Evolutionary conservation across 192 early-diverging fungal genomes (phyloP).

Genomic region (Coemansia sp.): DNA sequence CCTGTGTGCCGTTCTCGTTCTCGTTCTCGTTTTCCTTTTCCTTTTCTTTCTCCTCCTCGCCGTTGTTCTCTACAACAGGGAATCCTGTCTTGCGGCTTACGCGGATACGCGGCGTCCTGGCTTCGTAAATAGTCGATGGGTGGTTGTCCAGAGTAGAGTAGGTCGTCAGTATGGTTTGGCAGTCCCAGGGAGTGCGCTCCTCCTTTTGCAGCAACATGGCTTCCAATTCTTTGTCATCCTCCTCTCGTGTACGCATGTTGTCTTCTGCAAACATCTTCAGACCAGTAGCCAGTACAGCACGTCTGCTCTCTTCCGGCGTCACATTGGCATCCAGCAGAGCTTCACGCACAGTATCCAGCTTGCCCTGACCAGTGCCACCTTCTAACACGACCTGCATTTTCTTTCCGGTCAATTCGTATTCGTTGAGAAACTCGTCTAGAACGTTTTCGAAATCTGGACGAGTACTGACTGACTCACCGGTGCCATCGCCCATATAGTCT

Average conservation of each 20-base stretch:
- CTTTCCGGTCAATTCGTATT: slow-evolving; percentile 71
- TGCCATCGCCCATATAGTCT: slow-evolving; percentile 55
- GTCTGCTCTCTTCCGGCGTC: slow-evolving; percentile 33
- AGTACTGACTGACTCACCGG: slow-evolving; percentile 50
- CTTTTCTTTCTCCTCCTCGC: slow-evolving; percentile 20
- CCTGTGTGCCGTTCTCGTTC: slow-evolving; percentile 3
- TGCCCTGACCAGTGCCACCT: slow-evolving; percentile 57
- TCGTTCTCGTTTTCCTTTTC: slow-evolving; percentile 27
- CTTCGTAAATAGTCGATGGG: slow-evolving; percentile 76
- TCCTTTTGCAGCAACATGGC: slow-evolving; percentile 56
- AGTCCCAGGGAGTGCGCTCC: slow-evolving; percentile 76
- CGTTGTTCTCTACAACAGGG: slow-evolving; percentile 53
- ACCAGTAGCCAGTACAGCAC: slow-evolving; percentile 26
- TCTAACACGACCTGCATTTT: slow-evolving; percentile 65
- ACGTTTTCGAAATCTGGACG: slow-evolving; percentile 72
- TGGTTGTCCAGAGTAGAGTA: slow-evolving; percentile 96
- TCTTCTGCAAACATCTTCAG: slow-evolving; percentile 32
- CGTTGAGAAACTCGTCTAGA: slow-evolving; percentile 71
- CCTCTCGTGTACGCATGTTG: slow-evolving; percentile 12
- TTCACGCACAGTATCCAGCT: slow-evolving; percentile 59
- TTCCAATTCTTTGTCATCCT: slow-evolving; percentile 50
- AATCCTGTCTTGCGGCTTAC: slow-evolving; percentile 71
- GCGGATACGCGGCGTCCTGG: slow-evolving; percentile 55
- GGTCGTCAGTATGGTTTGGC: slow-evolving; percentile 83
- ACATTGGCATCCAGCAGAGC: slow-evolving; percentile 40